Evolutionary conservation across 2,329 filamentous ascomycete species (phyloP).

Genomic region (Ophiostoma sp.): DNA sequence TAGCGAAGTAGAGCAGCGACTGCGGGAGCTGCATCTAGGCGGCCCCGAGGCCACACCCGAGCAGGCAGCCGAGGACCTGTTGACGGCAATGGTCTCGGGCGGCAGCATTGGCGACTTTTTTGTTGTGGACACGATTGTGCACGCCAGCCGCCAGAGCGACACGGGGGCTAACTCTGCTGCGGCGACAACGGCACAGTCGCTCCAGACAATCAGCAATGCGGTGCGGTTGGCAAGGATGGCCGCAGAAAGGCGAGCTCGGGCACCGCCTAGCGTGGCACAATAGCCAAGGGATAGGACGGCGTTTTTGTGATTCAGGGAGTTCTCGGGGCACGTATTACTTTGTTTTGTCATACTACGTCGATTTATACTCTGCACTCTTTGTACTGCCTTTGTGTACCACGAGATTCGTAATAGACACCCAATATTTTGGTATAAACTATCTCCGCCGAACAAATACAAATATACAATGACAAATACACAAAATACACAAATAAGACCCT

Average conservation of each 20-base stretch:
- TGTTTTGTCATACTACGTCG: slow-evolving; percentile 17
- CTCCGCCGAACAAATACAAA: slow-evolving; percentile 3
- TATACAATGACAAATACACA: slow-evolving; percentile 16
- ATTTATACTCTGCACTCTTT: not conserved
- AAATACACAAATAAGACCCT: slow-evolving; percentile 19
- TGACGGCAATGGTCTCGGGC: slow-evolving; percentile 50
- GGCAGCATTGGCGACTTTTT: slow-evolving; percentile 52
- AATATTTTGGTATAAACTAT: slow-evolving; percentile 11
- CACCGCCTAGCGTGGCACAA: slow-evolving; percentile 32
- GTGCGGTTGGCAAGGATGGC: slow-evolving; percentile 45
- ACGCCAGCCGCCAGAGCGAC: slow-evolving; percentile 33
- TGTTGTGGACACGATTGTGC: slow-evolving; percentile 45
- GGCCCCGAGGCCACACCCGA: slow-evolving; percentile 29
- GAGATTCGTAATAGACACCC: not conserved
- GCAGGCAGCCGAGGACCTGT: slow-evolving; percentile 37
- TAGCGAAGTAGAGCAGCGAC: slow-evolving; percentile 25
- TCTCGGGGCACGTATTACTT: not conserved
- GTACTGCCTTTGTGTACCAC: not conserved
- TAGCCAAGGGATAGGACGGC: not conserved
- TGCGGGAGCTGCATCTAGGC: slow-evolving; percentile 20
- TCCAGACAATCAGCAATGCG: slow-evolving; percentile 52
- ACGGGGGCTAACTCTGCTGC: slow-evolving; percentile 39
- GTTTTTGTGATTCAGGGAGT: not conserved
- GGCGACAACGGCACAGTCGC: slow-evolving; percentile 45
- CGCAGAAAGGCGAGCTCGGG: slow-evolving; percentile 18